Conservation (phyloP, 768 basidiomycete genomes). For the Harrya chromipes region DNA sequence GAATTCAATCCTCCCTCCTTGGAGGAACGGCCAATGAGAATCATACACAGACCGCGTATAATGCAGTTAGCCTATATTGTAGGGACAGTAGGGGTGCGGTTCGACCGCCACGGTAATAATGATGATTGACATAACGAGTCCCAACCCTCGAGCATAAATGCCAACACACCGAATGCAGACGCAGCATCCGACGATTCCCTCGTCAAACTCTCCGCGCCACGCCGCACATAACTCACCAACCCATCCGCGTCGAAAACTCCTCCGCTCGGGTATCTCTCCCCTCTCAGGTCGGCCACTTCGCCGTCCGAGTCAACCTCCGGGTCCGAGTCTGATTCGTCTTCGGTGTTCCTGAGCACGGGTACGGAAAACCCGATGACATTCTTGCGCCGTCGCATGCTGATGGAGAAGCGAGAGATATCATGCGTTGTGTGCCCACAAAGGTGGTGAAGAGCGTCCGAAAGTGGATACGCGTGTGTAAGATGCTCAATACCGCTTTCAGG, state of each 20-base stretch:
- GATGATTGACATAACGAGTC: slow-evolving; percentile 42
- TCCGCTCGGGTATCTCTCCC: slow-evolving; percentile 27
- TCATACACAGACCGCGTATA: too few relatives aligned
- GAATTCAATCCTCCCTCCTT: too few relatives aligned
- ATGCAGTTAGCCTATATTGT: too few relatives aligned
- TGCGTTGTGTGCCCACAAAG: slow-evolving; percentile 61
- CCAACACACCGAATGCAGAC: slow-evolving; percentile 64
- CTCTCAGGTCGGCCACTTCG: slow-evolving; percentile 16
- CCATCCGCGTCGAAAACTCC: slow-evolving; percentile 48
- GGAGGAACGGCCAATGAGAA: too few relatives aligned
- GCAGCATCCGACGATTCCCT: slow-evolving; percentile 58
- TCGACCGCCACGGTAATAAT: too few relatives aligned
- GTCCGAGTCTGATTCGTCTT: slow-evolving; percentile 34
- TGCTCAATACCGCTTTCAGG: slow-evolving; percentile 60
- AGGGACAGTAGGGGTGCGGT: too few relatives aligned
- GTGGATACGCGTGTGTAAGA: slow-evolving; percentile 71
- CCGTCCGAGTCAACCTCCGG: slow-evolving; percentile 34
- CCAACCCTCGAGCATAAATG: slow-evolving; percentile 80
- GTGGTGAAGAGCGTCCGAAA: slow-evolving; percentile 64
- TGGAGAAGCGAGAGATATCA: slow-evolving; percentile 49
- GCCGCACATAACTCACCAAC: slow-evolving; percentile 63
- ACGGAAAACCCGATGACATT: slow-evolving; percentile 64
- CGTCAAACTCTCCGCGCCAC: slow-evolving; percentile 68
- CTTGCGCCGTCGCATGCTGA: slow-evolving; percentile 49
- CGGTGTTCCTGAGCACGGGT: slow-evolving; percentile 24